Evolutionary conservation across 148 eudicot genomes (phyloP).

Genomic region (Selenicereus undatus): DNA sequence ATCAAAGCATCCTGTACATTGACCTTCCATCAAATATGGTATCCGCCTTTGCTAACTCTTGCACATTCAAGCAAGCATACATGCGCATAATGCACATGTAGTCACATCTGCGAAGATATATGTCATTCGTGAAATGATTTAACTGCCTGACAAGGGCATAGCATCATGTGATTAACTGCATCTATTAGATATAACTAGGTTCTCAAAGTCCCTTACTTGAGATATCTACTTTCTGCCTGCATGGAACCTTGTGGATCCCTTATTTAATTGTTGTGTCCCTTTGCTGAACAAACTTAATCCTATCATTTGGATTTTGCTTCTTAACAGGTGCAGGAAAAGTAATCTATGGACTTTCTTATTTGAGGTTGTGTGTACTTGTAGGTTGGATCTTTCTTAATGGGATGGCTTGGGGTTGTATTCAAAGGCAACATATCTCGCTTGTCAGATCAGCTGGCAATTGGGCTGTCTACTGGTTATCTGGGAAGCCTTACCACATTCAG

Average conservation of each 20-base stretch:
- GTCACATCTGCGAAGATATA: background rate
- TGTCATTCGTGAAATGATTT: background rate
- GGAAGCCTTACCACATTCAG: conserved; percentile 97
- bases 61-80: background rate
- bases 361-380: conserved; percentile 16
- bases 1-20: conserved; percentile 54
- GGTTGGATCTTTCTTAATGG: conserved; percentile 98
- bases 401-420: conserved; percentile 89
- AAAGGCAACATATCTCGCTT: conserved; percentile 55
- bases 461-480: conserved; percentile 81
- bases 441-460: conserved; percentile 66
- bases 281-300: background rate
- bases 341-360: background rate
- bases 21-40: conserved; percentile 99
- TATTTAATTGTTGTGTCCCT: no score
- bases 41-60: conserved; percentile 35
- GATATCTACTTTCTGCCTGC: no score
- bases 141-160: background rate
- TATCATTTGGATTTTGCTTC: background rate
- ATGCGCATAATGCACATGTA: background rate
- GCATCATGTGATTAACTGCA: background rate
- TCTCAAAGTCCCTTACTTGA: no score
- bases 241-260: no score
- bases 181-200: background rate
- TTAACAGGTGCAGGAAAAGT: background rate